Conservation (phyloP, 2,329 filamentous ascomycete species). For the Xylariaceae sp. region DNA sequence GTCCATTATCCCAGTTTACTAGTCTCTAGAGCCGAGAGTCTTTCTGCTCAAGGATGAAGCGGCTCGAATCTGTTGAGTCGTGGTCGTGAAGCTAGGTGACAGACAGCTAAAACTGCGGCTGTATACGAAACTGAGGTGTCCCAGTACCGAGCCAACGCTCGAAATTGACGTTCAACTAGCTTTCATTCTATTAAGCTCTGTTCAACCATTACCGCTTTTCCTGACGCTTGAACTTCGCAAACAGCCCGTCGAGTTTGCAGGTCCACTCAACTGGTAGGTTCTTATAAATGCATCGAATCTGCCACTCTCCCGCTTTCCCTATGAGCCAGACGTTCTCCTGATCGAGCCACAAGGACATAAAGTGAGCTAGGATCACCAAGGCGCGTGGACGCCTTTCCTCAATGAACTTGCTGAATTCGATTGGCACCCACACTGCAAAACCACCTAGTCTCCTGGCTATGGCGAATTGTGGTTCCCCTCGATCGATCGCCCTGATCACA, state of each 20-base stretch:
- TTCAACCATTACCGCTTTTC: conserved; percentile 11
- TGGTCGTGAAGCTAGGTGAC: neutral
- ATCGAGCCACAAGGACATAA: conserved; percentile 46
- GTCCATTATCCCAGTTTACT: neutral
- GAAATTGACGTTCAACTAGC: neutral
- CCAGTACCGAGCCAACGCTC: neutral
- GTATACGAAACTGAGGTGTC: neutral
- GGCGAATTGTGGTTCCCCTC: conserved; percentile 38
- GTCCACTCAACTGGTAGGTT: conserved; percentile 44
- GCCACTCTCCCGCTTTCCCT: conserved; percentile 44
- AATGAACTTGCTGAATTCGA: conserved; percentile 43
- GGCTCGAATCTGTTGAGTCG: neutral
- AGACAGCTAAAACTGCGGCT: neutral
- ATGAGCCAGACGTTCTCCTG: conserved; percentile 46
- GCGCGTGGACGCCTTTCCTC: conserved; percentile 45
- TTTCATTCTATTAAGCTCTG: neutral
- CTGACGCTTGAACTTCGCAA: conserved; percentile 36
- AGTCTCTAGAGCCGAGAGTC: no score
- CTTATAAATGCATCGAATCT: conserved; percentile 46
- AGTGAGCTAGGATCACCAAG: conserved; percentile 46
- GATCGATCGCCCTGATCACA: conserved; percentile 38
- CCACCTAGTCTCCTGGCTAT: conserved; percentile 45
- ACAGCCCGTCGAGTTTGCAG: conserved; percentile 43
- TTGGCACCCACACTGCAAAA: conserved; percentile 45
- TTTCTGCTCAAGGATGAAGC: neutral